Conservation (phyloP, 208 protist genomes). For the Leptomonas pyrrhocoris region DNA sequence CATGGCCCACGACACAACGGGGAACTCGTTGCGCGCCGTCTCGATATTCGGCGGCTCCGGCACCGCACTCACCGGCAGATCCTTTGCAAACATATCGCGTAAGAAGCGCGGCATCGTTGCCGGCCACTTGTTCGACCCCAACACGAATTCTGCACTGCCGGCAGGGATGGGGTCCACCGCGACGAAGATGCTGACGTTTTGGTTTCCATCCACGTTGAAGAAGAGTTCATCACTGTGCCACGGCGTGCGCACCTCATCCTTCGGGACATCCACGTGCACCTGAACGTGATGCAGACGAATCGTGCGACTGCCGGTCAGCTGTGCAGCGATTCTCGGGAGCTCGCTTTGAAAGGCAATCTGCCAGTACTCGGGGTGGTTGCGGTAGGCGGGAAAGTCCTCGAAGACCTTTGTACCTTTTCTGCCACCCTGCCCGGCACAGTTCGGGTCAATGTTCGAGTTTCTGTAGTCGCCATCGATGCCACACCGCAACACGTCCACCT, state of each 20-base stretch:
- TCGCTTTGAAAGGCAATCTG: slow-evolving; percentile 39
- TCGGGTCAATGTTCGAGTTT: slow-evolving; percentile 24
- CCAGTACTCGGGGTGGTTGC: slow-evolving; percentile 42
- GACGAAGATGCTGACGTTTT: slow-evolving; percentile 56
- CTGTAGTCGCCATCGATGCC: slow-evolving; percentile 38
- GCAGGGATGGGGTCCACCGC: slow-evolving; percentile 37
- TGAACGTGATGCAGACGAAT: slow-evolving; percentile 49
- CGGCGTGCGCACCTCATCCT: slow-evolving; percentile 34
- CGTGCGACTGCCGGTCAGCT: slow-evolving; percentile 39
- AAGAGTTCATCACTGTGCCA: slow-evolving; percentile 56
- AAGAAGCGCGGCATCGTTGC: slow-evolving; percentile 47
- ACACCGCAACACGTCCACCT: slow-evolving; percentile 31
- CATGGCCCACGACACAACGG: slow-evolving; percentile 32
- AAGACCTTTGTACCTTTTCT: slow-evolving; percentile 43
- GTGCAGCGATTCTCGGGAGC: slow-evolving; percentile 34
- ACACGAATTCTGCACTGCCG: slow-evolving; percentile 44
- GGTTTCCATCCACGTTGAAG: slow-evolving; percentile 51
- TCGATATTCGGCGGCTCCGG: slow-evolving; percentile 44
- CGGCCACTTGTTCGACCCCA: slow-evolving; percentile 46
- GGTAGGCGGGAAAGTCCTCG: slow-evolving; percentile 49
- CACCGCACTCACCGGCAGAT: slow-evolving; percentile 33
- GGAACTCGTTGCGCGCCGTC: slow-evolving; percentile 24
- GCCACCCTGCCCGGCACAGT: slow-evolving; percentile 29
- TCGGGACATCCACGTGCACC: slow-evolving; percentile 45
- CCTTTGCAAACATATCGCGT: slow-evolving; percentile 42